Evolutionary conservation across 352 stramenopile genomes (phyloP).

Genomic region (Nothophytophthora sp.): DNA sequence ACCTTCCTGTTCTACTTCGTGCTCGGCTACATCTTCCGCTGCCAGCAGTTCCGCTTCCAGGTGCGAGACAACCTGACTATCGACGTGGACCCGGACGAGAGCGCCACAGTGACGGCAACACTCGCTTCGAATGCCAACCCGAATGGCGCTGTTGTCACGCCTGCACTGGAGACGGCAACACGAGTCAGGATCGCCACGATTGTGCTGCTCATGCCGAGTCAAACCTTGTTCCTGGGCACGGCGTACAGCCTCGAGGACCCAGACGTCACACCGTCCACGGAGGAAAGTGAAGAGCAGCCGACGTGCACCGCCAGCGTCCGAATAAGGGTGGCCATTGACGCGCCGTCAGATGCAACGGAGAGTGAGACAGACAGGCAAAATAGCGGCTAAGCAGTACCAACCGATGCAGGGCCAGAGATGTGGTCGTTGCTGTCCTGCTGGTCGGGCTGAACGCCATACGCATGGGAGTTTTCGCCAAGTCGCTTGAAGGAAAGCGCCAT

Average conservation of each 20-base stretch:
- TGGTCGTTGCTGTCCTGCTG: no score
- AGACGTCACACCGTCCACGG: neutral
- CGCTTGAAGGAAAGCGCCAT: no score
- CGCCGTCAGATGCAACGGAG: no score
- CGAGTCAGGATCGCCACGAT: no score
- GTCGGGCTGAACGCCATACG: no score
- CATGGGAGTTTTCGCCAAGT: no score
- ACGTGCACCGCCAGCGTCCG: neutral
- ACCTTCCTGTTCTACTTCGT: constrained; percentile 38
- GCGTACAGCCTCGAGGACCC: constrained; percentile 15
- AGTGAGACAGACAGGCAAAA: no score
- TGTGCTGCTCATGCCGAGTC: constrained; percentile 18
- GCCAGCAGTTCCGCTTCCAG: constrained; percentile 53
- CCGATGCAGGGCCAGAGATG: no score
- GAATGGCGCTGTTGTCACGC: no score
- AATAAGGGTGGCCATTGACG: no score
- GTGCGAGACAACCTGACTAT: constrained; percentile 34
- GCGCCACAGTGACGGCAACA: neutral
- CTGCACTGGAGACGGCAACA: no score
- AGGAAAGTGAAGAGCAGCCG: neutral
- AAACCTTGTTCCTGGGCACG: constrained; percentile 31
- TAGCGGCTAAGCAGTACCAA: no score
- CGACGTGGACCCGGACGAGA: constrained; percentile 15
- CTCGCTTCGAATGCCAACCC: neutral
- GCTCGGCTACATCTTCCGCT: constrained; percentile 56